Conservation (phyloP, 352 stramenopile genomes). For the Lagenidium giganteum region DNA sequence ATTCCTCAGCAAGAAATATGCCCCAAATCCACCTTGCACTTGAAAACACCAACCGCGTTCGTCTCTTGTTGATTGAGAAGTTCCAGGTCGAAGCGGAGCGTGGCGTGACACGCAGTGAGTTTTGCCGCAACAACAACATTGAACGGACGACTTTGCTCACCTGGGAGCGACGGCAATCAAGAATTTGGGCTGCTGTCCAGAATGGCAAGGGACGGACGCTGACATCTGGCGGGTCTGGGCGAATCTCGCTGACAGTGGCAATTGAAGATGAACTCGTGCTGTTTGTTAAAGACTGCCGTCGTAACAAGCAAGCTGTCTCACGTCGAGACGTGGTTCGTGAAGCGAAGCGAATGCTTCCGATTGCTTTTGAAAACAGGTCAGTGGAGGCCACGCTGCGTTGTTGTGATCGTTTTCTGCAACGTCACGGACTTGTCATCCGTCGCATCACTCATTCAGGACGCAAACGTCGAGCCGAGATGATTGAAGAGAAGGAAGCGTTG, state of each 20-base stretch:
- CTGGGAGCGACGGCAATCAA: not conserved
- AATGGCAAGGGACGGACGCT: not conserved
- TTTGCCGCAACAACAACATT: too few relatives aligned
- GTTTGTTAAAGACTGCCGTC: not conserved
- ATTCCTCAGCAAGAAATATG: too few relatives aligned
- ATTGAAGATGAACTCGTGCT: conserved; percentile 1
- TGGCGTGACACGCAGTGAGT: too few relatives aligned
- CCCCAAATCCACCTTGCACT: too few relatives aligned
- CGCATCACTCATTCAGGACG: not conserved
- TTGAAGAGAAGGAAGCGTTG: not conserved
- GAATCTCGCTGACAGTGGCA: not conserved
- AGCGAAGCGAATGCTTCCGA: not conserved
- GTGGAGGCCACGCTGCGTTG: not conserved
- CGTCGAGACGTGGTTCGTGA: not conserved
- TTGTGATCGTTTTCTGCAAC: not conserved
- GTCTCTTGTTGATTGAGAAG: too few relatives aligned
- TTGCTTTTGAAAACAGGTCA: not conserved
- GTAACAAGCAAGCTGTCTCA: not conserved
- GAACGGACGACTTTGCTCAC: not conserved
- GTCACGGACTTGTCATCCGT: not conserved
- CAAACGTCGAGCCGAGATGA: too few relatives aligned
- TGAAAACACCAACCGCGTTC: too few relatives aligned
- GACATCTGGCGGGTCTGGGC: not conserved
- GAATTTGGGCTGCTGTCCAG: not conserved
- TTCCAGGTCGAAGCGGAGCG: too few relatives aligned